Conservation (phyloP, 805 yeast genomes). For the Wickerhamomyces alni region DNA sequence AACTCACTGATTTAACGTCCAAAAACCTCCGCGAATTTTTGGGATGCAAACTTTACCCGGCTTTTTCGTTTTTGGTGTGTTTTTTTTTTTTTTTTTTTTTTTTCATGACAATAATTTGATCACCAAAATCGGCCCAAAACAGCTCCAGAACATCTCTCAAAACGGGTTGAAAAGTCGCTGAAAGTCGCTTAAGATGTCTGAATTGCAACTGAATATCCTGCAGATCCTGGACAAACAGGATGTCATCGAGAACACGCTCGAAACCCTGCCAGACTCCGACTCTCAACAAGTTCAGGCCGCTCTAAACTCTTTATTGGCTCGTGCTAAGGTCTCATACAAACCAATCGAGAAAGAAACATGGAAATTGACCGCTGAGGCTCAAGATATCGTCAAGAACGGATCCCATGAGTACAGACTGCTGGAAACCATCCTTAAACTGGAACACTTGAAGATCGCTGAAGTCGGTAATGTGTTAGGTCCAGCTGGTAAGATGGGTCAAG, state of each 20-base stretch:
- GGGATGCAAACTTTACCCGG: no score
- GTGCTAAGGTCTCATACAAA: conserved; percentile 69
- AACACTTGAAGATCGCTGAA: conserved; percentile 78
- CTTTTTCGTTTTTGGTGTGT: no score
- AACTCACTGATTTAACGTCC: no score
- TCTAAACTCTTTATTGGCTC: conserved; percentile 78
- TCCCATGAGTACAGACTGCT: conserved; percentile 86
- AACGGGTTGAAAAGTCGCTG: neutral
- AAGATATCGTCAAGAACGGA: conserved; percentile 71
- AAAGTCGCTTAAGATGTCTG: conserved; percentile 45
- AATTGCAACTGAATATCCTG: conserved; percentile 56
- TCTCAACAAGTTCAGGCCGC: conserved; percentile 74
- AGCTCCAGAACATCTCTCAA: neutral
- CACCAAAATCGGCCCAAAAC: neutral
- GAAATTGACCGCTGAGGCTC: conserved; percentile 75
- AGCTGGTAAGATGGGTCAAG: conserved; percentile 90
- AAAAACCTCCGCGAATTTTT: no score
- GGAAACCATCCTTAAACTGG: conserved; percentile 68
- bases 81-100: neutral
- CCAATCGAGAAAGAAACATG: conserved; percentile 73
- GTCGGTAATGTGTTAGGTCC: conserved; percentile 68
- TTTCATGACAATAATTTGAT: no score
- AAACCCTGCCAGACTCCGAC: conserved; percentile 57
- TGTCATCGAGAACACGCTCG: conserved; percentile 63
- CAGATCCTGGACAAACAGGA: conserved; percentile 58